Conservation (phyloP, 768 basidiomycete species). For the Trametes gibbosa region DNA sequence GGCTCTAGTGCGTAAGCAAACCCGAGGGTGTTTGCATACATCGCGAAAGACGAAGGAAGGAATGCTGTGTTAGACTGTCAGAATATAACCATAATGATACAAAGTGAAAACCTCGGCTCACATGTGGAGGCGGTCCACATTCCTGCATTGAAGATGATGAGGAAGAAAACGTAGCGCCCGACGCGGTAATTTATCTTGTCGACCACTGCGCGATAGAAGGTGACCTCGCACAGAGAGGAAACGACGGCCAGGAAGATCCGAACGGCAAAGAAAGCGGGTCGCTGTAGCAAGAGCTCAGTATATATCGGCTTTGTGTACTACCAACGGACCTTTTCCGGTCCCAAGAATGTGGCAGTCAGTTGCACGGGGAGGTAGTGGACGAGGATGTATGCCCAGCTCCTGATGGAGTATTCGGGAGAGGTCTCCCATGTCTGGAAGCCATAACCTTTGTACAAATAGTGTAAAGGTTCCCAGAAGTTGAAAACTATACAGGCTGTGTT, state of each 20-base stretch:
- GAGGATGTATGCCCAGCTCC: slow-evolving; percentile 92
- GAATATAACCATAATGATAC: background rate
- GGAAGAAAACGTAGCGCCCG: slow-evolving; percentile 91
- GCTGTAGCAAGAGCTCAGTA: slow-evolving; percentile 41
- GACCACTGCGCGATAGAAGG: slow-evolving; percentile 77
- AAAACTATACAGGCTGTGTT: slow-evolving; percentile 59
- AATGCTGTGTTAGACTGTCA: slow-evolving; percentile 59
- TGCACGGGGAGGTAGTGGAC: slow-evolving; percentile 72
- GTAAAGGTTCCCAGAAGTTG: slow-evolving; percentile 99
- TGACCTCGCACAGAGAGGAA: slow-evolving; percentile 74
- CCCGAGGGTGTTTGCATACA: slow-evolving; percentile 84
- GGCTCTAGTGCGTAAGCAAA: slow-evolving; percentile 66
- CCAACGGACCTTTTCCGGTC: slow-evolving; percentile 67
- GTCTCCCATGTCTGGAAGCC: slow-evolving; percentile 99
- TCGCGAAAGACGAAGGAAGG: slow-evolving; percentile 92
- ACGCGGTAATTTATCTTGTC: slow-evolving; percentile 85
- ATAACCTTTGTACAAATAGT: slow-evolving; percentile 80
- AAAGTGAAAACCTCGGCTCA: slow-evolving; percentile 34
- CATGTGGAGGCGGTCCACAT: slow-evolving; percentile 93
- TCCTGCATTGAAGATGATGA: slow-evolving; percentile 80
- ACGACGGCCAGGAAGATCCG: slow-evolving; percentile 75
- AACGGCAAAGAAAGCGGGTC: slow-evolving; percentile 85
- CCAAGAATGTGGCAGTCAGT: slow-evolving; percentile 49
- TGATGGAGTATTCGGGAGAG: slow-evolving; percentile 84
- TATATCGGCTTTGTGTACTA: background rate